Percentiles rank a stretch among this genome's conserved stretches.
These are phyloP conservation scores for Heterobasidion annosum DNA, from an alignment of 1,284 basidiomycete species.

Conservation along the genomic window DNA sequence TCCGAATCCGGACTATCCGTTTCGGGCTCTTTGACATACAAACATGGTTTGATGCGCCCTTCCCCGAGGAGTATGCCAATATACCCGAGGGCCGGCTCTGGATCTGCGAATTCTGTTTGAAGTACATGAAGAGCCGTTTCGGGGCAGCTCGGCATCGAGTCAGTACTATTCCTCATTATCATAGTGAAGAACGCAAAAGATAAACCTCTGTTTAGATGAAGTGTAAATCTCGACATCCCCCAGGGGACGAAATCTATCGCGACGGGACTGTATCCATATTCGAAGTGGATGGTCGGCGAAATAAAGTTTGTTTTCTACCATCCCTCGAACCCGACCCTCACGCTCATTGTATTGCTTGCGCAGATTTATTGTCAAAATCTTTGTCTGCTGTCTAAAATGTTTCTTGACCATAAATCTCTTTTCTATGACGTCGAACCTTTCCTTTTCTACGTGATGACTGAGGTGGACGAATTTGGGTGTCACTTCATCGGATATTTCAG, in stretches of 20 bases:
- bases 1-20: slow-evolving; percentile 81
- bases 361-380: slow-evolving; percentile 99
- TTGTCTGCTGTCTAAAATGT: slow-evolving; percentile 99
- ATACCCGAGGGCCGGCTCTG: slow-evolving; percentile 91
- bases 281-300: slow-evolving; percentile 96
- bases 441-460: slow-evolving; percentile 96
- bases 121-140: slow-evolving; percentile 97
- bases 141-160: slow-evolving; percentile 83
- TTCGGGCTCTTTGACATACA: slow-evolving; percentile 95
- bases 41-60: slow-evolving; percentile 99
- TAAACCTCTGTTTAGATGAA: slow-evolving; percentile 59
- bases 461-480: slow-evolving; percentile 83
- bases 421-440: slow-evolving; percentile 99
- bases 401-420: slow-evolving; percentile 97
- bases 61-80: slow-evolving; percentile 94
- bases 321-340: neutral
- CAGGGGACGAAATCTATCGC: slow-evolving; percentile 97
- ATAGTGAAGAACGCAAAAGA: neutral
- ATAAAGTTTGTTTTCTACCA: slow-evolving; percentile 56
- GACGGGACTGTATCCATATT: slow-evolving; percentile 88
- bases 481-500: slow-evolving; percentile 98
- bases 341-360: neutral
- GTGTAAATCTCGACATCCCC: slow-evolving; percentile 92
- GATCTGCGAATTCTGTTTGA: slow-evolving; percentile 98
- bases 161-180: slow-evolving; percentile 18